These are phyloP conservation scores for Yamadazyma takamatsuzukensis DNA, from an alignment of 805 yeast species.

Conservation along the genomic window DNA sequence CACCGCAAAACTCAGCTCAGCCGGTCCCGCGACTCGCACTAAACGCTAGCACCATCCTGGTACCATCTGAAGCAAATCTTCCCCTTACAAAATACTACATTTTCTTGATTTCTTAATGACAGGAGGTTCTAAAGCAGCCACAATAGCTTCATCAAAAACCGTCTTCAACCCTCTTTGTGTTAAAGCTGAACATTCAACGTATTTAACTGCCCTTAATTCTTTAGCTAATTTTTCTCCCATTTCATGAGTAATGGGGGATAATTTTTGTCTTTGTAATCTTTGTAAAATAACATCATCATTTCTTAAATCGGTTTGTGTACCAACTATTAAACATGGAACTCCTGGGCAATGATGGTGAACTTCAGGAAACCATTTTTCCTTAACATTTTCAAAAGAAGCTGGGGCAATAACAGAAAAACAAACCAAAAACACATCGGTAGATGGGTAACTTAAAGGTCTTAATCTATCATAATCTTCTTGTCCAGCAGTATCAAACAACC, in stretches of 20 bases:
- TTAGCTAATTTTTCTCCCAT: constrained; percentile 91
- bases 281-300: constrained; percentile 89
- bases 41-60: not conserved
- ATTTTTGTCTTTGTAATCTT: constrained; percentile 85
- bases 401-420: constrained; percentile 97
- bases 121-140: constrained; percentile 97
- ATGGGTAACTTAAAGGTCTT: constrained; percentile 95
- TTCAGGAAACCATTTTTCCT: constrained; percentile 98
- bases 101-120: constrained; percentile 76
- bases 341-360: constrained; percentile 97
- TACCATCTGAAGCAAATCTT: not conserved
- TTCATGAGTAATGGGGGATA: constrained; percentile 78
- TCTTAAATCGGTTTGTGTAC: constrained; percentile 93
- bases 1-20: not conserved
- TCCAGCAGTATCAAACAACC: constrained; percentile 98
- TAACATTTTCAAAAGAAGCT: constrained; percentile 94
- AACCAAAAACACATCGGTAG: constrained; percentile 93
- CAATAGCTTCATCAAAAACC: constrained; percentile 98
- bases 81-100: constrained; percentile 71
- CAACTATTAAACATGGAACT: constrained; percentile 94
- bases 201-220: constrained; percentile 92
- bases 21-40: not conserved
- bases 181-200: constrained; percentile 96
- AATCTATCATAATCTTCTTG: constrained; percentile 98
- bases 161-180: constrained; percentile 96